These are phyloP conservation scores for Claviceps sp. DNA, from an alignment of 2,329 filamentous ascomycete genomes.

Conservation along the genomic window DNA sequence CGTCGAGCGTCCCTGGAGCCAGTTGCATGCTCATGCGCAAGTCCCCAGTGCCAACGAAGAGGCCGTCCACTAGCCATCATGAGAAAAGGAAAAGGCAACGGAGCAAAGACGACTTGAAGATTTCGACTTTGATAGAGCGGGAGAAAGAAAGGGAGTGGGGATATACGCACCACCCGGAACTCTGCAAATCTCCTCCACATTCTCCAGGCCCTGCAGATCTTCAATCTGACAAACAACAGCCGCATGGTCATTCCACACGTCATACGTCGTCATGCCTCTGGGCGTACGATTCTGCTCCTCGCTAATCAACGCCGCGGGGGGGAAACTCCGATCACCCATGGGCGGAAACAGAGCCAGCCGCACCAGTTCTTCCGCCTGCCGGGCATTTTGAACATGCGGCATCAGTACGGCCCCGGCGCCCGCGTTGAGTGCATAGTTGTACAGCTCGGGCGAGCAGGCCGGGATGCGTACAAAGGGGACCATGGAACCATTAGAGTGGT, in stretches of 20 bases:
- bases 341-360: conserved; percentile 3
- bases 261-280: not conserved
- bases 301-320: conserved; percentile 1
- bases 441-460: conserved; percentile 1
- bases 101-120: not conserved
- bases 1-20: not conserved
- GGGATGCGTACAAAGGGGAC: conserved; percentile 4
- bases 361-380: conserved; percentile 2
- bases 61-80: conserved; percentile 1
- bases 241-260: conserved; percentile 2
- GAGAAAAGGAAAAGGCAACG: not conserved
- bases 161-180: conserved; percentile 1
- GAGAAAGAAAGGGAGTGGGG: not conserved
- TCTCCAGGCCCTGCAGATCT: conserved; percentile 2
- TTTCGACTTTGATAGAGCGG: too few relatives aligned
- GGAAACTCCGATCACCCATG: conserved; percentile 2
- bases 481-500: conserved; percentile 3
- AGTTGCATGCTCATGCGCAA: conserved; percentile 3
- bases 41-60: conserved; percentile 3
- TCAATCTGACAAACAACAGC: conserved; percentile 4
- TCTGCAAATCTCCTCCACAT: conserved; percentile 3
- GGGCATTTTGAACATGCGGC: conserved; percentile 3
- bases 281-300: conserved; percentile 1
- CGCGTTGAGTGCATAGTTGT: conserved; percentile 2
- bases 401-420: conserved; percentile 4